phyloP scores from a whole-genome alignment of 1,284 basidiomycete genomes.

The Microbotryum silenes-acaulis region DNA sequence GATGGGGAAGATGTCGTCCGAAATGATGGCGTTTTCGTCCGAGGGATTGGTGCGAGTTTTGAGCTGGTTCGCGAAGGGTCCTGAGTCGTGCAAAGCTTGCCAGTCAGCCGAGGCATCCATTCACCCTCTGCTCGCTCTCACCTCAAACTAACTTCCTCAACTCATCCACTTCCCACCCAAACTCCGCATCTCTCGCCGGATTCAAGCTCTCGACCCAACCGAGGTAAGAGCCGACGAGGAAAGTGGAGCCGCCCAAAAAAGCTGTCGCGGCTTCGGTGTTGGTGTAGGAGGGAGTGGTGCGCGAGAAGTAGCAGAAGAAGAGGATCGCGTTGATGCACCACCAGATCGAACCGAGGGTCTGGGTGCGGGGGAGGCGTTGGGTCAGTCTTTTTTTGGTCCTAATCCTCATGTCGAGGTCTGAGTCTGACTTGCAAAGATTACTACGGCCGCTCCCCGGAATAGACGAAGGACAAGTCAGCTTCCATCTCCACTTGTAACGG shows the following conservation, averaged over 20 bases:
- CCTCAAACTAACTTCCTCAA: background rate
- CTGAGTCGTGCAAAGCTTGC: too few species aligned
- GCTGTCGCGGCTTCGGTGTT: conserved; percentile 18
- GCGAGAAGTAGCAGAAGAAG: conserved; percentile 15
- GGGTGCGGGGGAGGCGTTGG: background rate
- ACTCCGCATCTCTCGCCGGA: conserved; percentile 12
- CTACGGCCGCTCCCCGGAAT: background rate
- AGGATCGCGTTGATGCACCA: conserved; percentile 24
- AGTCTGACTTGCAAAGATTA: background rate
- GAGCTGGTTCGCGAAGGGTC: too few species aligned
- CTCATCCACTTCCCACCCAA: conserved; percentile 13
- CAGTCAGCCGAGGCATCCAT: too few species aligned
- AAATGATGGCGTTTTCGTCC: conserved; percentile 3
- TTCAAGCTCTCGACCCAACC: conserved; percentile 26
- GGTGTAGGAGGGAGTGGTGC: conserved; percentile 1
- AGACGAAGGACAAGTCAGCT: background rate
- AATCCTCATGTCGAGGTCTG: too few species aligned
- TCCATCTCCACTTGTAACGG: too few species aligned
- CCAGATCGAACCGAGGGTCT: conserved; percentile 21
- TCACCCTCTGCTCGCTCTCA: too few species aligned
- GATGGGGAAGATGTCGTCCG: background rate
- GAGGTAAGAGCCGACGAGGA: conserved; percentile 18
- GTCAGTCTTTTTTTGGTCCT: too few species aligned
- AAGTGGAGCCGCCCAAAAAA: conserved; percentile 22
- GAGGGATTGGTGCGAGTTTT: background rate